Base-by-base conservation (phyloP, 1,284 basidiomycete species). In the Fomes fomentarius region DNA sequence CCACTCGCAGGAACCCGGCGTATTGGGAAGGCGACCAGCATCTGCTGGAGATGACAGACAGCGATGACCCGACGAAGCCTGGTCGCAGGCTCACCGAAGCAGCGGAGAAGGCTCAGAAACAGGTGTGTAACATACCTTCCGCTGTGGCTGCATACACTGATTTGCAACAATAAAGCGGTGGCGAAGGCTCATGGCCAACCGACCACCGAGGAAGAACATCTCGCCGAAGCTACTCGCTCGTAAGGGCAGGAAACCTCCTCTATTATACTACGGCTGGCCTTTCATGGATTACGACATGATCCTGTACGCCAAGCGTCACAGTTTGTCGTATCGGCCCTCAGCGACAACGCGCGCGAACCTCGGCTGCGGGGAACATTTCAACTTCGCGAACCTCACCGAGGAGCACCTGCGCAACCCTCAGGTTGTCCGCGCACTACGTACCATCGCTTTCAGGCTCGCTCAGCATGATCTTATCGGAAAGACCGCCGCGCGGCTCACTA, bases 331-430 rank as follows among this genome's bases (percentile, higher is more conserved):
- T 15, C 24, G 28, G 15, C 7, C 34, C 2, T 12, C 28, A 12
- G 12, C 7, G 28, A 30, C 6, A 12, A 6, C 30, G 3, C 26
- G n/a, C 22, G 26, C 15, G 17, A n/a, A 11, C 24, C 15, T 31
- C 9, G 19, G 25, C 7, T 2, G 39, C 31, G 39, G 22, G 0
- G 19, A 14, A 2, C 22, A 26, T n/a, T 42, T 50, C 48, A 33
- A 35, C 48, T 43, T 42, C 48, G 30, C 31, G 2, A 40, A 50
- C 40, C 12, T 50, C 30, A 41, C 39, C 24, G 31, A 49, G 28
- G 40, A 25, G 3, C 39, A 42, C 31, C 28, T 19, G 7, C 22
- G 14, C 7, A 7, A n/a, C 28, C 15, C 40, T 21, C 7, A 41
- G 9, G 2, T 35, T 15, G 14, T 28, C 4, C 10, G 6, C 15